Evolutionary conservation across 73 alveolate species (phyloP), one percentile per base, ranked within the genome.

Genomic region (Paramecium primaurelia): DNA sequence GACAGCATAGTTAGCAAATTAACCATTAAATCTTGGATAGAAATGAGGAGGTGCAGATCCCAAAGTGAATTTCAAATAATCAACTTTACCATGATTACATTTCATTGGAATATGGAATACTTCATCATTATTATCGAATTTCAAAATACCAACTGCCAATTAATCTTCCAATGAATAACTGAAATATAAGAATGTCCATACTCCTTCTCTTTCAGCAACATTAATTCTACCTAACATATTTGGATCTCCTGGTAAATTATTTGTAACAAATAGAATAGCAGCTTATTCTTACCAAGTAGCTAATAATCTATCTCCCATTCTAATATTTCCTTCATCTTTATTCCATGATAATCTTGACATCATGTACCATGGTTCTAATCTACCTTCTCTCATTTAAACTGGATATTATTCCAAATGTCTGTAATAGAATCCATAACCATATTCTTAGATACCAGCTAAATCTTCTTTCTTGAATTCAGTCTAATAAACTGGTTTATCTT

Each of bases 271-370:
- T 18, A 80, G 11, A 26, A 32, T 32, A 42, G 44, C 71, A 18
- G 77, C 91, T 44, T 47, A 6, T 49, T 44, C 91, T 47, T 32
- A 80, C 71, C 77, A 80, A 45, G 58, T 49, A 45, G 75, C 75
- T n/a, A 80, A 80, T 45, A 80, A 42, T 49, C 91, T 80, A 80
- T 80, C 91, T 80, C 91, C 91, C 91, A 80, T 80, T 45, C 77
- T 44, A 26, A 80, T 45, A 45, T 80, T 49, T 20, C 91, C 91
- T 32, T 80, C 47, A 32, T 80, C 58, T 12, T 40, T 44, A 80
- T 80, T 80, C 71, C 58, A 32, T 20, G 91, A 32, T 16, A 80
- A 42, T 80, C 91, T 80, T 3, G 77, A 40, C 47, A 80, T 47
- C 44, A 80, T 80, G 73, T 80, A 80, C 91, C 91, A 80, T 32